A percentile compares a stretch with the other conserved stretches of the same genome.
Evolutionary conservation across 2,329 filamentous ascomycete species (phyloP).

Genomic region (Phaeoacremonium minimum): DNA sequence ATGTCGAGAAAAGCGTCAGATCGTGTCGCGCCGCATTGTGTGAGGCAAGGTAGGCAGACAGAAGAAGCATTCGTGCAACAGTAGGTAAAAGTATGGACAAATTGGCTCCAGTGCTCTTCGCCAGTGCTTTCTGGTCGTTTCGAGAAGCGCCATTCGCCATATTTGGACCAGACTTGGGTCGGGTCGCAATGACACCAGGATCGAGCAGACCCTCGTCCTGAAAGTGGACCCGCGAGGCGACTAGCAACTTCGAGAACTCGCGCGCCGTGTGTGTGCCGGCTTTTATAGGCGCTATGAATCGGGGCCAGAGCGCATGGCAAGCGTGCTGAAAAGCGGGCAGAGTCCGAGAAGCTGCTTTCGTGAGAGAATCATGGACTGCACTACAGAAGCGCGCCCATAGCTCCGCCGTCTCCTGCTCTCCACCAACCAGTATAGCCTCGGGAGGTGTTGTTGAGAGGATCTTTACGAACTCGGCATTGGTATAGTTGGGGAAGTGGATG

Average conservation of each 20-base stretch:
- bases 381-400: slow-evolving; percentile 78
- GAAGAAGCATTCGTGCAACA: slow-evolving; percentile 68
- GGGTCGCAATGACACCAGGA: slow-evolving; percentile 49
- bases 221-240: slow-evolving; percentile 64
- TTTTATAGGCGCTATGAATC: slow-evolving; percentile 74
- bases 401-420: slow-evolving; percentile 52
- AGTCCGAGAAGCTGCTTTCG: slow-evolving; percentile 75
- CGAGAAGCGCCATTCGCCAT: neutral
- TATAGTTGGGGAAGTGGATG: slow-evolving; percentile 81
- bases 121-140: neutral
- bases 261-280: slow-evolving; percentile 69
- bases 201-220: slow-evolving; percentile 69
- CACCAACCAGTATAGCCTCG: slow-evolving; percentile 42
- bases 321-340: slow-evolving; percentile 67
- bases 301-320: slow-evolving; percentile 75
- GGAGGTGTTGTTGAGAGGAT: slow-evolving; percentile 63
- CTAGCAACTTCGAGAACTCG: slow-evolving; percentile 81
- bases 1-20: slow-evolving; percentile 70
- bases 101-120: slow-evolving; percentile 26
- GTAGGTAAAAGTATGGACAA: slow-evolving; percentile 61
- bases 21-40: slow-evolving; percentile 76
- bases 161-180: neutral
- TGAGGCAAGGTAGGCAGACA: slow-evolving; percentile 76
- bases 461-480: slow-evolving; percentile 70
- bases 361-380: slow-evolving; percentile 82